Evolutionary conservation across 1,284 basidiomycete genomes (phyloP).

Genomic region (Fomitopsis pinicola): DNA sequence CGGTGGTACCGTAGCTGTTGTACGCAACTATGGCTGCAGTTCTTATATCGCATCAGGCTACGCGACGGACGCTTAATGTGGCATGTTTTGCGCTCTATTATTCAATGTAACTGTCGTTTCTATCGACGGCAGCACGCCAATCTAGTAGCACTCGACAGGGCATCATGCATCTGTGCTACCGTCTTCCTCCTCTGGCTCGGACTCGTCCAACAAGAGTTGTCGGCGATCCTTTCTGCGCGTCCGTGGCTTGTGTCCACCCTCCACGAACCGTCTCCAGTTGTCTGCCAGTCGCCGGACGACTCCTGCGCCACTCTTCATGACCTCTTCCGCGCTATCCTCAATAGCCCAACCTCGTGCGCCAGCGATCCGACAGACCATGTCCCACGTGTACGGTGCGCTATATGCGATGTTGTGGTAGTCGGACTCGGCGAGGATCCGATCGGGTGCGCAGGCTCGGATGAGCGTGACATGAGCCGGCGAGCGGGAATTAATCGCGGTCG

Average conservation of each 20-base stretch:
- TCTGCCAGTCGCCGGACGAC: conserved; percentile 56
- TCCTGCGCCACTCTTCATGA: conserved; percentile 48
- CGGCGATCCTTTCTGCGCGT: not conserved
- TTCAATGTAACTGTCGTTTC: not conserved
- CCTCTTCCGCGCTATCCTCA: conserved; percentile 51
- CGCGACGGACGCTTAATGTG: not conserved
- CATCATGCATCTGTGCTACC: not conserved
- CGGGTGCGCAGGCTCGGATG: conserved; percentile 51
- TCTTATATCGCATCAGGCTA: not conserved
- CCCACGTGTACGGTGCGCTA: conserved; percentile 58
- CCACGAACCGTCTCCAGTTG: conserved; percentile 63
- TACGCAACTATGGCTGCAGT: not conserved
- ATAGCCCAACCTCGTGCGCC: conserved; percentile 62
- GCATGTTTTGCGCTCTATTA: not conserved
- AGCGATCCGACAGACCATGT: conserved; percentile 61
- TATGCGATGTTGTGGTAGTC: conserved; percentile 59
- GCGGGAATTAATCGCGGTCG: conserved; percentile 71
- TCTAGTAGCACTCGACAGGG: too few relatives aligned
- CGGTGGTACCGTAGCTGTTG: not conserved
- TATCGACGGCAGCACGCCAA: too few relatives aligned
- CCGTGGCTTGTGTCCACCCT: conserved; percentile 35
- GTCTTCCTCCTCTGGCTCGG: not conserved
- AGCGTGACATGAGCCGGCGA: conserved; percentile 55
- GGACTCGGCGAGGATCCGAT: conserved; percentile 73
- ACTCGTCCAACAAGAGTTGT: not conserved